These are phyloP conservation scores for Claviceps sorghi DNA, from an alignment of 2,329 filamentous ascomycete species.

Conservation along the genomic window DNA sequence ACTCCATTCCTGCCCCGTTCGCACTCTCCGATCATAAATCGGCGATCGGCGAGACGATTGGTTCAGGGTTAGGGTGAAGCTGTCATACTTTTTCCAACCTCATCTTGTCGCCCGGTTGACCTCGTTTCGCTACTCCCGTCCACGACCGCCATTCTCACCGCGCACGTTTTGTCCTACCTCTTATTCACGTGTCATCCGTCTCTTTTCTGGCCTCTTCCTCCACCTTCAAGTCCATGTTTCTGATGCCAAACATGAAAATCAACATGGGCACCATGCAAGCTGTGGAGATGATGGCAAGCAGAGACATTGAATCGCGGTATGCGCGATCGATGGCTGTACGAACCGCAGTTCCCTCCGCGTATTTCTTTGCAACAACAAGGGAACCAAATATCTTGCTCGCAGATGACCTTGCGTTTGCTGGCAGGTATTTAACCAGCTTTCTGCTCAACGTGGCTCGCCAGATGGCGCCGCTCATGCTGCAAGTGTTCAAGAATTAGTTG, in stretches of 20 bases:
- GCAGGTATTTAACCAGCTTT: conserved; percentile 11
- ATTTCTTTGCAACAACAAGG: conserved; percentile 12
- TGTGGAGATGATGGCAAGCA: conserved; percentile 9
- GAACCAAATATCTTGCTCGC: conserved; percentile 12
- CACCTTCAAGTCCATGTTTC: conserved; percentile 7
- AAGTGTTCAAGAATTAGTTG: neutral
- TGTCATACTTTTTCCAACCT: too few species aligned
- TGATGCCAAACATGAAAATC: conserved; percentile 9
- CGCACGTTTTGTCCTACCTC: neutral
- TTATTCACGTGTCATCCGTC: neutral
- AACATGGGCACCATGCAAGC: conserved; percentile 7
- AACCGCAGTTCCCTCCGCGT: conserved; percentile 1
- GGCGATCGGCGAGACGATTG: too few species aligned
- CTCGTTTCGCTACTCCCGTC: too few species aligned
- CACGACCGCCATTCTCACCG: neutral
- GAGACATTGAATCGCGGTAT: conserved; percentile 9
- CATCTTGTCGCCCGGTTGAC: neutral
- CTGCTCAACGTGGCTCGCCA: conserved; percentile 15
- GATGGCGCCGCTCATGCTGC: conserved; percentile 19
- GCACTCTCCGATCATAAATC: too few species aligned
- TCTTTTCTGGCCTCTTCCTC: neutral
- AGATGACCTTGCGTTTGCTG: conserved; percentile 6
- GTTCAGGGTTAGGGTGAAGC: too few species aligned
- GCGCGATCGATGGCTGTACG: conserved; percentile 9
- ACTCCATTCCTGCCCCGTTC: too few species aligned